Evolutionary conservation across 192 early-diverging fungal genomes (phyloP).

Genomic region (Dissophora globulifera): DNA sequence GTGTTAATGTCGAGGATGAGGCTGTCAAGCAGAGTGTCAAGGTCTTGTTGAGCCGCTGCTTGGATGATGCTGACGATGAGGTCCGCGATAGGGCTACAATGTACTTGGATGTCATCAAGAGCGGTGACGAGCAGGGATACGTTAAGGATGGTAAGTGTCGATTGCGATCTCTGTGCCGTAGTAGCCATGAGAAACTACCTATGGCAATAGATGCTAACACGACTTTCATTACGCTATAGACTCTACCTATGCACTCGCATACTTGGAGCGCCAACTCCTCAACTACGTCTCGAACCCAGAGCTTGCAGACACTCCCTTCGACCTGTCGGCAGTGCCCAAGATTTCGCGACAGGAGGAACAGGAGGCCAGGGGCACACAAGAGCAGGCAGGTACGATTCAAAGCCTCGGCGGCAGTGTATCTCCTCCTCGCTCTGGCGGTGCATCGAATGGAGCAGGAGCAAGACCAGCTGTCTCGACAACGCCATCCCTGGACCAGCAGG

Average conservation of each 20-base stretch:
- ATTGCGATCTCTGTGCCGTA: too few species aligned
- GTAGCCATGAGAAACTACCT: too few species aligned
- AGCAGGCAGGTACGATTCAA: constrained; percentile 27
- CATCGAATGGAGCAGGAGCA: constrained; percentile 39
- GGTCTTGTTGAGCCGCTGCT: constrained; percentile 90
- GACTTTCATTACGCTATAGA: constrained; percentile 58
- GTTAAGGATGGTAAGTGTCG: constrained; percentile 85
- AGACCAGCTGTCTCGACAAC: constrained; percentile 52
- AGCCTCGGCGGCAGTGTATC: constrained; percentile 45
- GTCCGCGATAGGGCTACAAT: constrained; percentile 96
- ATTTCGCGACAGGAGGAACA: constrained; percentile 91
- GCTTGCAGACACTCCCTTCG: constrained; percentile 74
- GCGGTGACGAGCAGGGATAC: constrained; percentile 71
- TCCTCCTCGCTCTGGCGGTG: constrained; percentile 37
- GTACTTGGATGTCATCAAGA: constrained; percentile 82
- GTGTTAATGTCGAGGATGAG: constrained; percentile 78
- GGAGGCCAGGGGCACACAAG: constrained; percentile 69
- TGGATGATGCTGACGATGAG: constrained; percentile 98
- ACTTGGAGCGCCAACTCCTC: constrained; percentile 88
- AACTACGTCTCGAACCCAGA: constrained; percentile 83
- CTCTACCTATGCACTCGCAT: constrained; percentile 84
- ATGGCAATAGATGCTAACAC: too few species aligned
- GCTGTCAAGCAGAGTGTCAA: constrained; percentile 78
- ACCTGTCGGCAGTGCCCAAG: constrained; percentile 80
- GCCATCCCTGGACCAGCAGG: constrained; percentile 71